phyloP scores from a whole-genome alignment of 2,329 filamentous ascomycete genomes.

The Curvularia lunata region DNA sequence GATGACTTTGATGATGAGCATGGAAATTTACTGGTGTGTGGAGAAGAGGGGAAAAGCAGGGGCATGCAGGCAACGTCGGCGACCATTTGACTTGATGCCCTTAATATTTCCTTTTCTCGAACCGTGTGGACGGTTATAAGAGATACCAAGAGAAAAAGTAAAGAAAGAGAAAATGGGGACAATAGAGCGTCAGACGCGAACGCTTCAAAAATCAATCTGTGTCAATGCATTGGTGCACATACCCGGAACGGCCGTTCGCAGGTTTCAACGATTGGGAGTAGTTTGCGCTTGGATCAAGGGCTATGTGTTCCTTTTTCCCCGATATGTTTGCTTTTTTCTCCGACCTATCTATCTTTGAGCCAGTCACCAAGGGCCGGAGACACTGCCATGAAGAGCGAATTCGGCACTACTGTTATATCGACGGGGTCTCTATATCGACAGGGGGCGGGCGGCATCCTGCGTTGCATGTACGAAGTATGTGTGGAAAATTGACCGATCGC shows the following conservation, averaged over 20 bases:
- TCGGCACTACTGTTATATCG: slow-evolving; percentile 4
- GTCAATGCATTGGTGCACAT: slow-evolving; percentile 4
- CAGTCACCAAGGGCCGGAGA: not conserved
- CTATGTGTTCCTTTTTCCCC: not conserved
- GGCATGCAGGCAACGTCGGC: not conserved
- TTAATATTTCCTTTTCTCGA: not conserved
- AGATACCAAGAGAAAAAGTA: not conserved
- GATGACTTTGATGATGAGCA: too few relatives aligned
- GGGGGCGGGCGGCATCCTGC: not conserved
- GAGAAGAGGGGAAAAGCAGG: not conserved
- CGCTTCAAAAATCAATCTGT: not conserved
- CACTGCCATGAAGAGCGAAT: not conserved
- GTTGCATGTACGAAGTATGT: slow-evolving; percentile 10
- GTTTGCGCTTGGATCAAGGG: not conserved
- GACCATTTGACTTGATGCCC: not conserved
- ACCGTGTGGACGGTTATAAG: not conserved
- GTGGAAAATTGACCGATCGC: not conserved
- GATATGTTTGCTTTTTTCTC: not conserved
- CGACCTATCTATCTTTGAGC: not conserved
- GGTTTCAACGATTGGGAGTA: slow-evolving; percentile 5
- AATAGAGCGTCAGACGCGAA: not conserved
- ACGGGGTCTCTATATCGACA: not conserved
- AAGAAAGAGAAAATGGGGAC: slow-evolving; percentile 2
- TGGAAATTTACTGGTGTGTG: too few relatives aligned
- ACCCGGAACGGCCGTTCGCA: slow-evolving; percentile 18